phyloP scores from a whole-genome alignment of 768 basidiomycete genomes.

The Xanthoconium purpureum region DNA sequence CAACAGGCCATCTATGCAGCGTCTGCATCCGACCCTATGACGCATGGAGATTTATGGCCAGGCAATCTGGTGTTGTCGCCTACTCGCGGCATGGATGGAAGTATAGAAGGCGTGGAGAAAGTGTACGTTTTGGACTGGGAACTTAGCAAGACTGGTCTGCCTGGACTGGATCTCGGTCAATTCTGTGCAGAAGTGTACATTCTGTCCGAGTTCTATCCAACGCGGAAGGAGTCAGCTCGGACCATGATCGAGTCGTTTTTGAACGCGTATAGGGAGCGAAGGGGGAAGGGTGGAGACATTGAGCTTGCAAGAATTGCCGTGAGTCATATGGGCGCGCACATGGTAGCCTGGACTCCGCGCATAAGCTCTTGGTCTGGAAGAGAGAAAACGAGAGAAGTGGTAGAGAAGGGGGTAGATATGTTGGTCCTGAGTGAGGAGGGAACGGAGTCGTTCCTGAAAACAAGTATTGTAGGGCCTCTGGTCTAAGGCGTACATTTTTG shows the following conservation, averaged over 20 bases:
- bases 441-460: conserved; percentile 23
- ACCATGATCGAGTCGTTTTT: conserved; percentile 45
- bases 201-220: conserved; percentile 46
- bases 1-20: conserved; percentile 31
- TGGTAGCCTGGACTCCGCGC: conserved; percentile 49
- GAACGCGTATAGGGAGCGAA: conserved; percentile 38
- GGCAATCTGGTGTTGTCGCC: conserved; percentile 58
- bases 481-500: conserved; percentile 1
- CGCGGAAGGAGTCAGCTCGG: conserved; percentile 35
- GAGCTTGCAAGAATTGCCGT: conserved; percentile 36
- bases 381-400: conserved; percentile 46
- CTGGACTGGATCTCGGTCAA: conserved; percentile 60
- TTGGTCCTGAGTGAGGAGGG: conserved; percentile 36
- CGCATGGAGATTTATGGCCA: conserved; percentile 68
- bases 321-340: conserved; percentile 54
- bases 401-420: conserved; percentile 47
- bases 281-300: conserved; percentile 16
- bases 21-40: conserved; percentile 28
- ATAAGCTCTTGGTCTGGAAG: conserved; percentile 45
- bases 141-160: conserved; percentile 52
- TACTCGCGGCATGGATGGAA: conserved; percentile 27
- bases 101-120: conserved; percentile 31
- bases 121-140: conserved; percentile 67
- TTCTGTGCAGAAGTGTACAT: conserved; percentile 59
- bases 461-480: conserved; percentile 31